Evolutionary conservation across 305 asterid species (phyloP).

Genomic region (Solanum hybrid): DNA sequence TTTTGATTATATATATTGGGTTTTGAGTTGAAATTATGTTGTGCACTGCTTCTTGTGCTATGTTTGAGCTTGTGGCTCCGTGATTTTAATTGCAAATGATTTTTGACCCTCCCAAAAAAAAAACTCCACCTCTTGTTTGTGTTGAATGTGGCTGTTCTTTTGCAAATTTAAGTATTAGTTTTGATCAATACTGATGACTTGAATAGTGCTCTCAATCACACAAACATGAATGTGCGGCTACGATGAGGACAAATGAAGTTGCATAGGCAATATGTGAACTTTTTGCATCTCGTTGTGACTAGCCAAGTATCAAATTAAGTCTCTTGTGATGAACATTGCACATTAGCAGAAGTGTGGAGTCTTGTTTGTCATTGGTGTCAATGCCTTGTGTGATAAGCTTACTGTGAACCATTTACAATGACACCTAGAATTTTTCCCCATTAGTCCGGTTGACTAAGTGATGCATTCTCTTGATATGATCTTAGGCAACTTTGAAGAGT

Average conservation of each 20-base stretch:
- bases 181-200: not conserved
- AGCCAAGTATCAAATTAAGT: not conserved
- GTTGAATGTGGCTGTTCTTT: not conserved
- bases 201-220: not conserved
- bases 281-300: not conserved
- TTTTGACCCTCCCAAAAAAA: too few species aligned
- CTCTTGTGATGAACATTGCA: not conserved
- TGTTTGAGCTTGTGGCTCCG: not conserved
- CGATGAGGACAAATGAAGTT: not conserved
- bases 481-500: not conserved
- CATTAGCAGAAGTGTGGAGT: not conserved
- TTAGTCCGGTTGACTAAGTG: not conserved
- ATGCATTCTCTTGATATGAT: not conserved
- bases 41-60: too few species aligned
- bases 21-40: not conserved
- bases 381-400: not conserved
- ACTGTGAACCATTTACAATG: not conserved
- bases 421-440: not conserved
- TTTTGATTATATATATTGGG: not conserved
- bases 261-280: not conserved
- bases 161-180: not conserved
- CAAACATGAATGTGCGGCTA: not conserved
- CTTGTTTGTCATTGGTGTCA: not conserved
- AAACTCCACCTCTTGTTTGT: not conserved
- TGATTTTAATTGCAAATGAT: not conserved